Evolutionary conservation across 2,329 filamentous ascomycete genomes (phyloP).

Genomic region (Xylariaceae sp.): DNA sequence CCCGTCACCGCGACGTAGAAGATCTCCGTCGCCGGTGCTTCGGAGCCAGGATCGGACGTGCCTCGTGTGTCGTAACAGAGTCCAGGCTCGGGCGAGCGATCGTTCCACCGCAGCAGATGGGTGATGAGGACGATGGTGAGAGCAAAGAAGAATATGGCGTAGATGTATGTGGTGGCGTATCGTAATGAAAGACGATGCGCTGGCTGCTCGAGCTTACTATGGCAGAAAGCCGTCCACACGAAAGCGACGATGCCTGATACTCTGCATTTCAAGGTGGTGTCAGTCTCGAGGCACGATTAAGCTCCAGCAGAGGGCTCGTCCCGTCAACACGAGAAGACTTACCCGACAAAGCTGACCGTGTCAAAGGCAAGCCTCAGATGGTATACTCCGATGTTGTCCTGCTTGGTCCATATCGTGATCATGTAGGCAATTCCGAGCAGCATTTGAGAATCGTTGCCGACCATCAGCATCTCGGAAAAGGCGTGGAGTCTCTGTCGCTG

Average conservation of each 20-base stretch:
- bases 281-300: too few species aligned
- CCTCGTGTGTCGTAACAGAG: slow-evolving; percentile 23
- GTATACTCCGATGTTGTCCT: slow-evolving; percentile 10
- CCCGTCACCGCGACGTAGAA: slow-evolving; percentile 19
- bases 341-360: slow-evolving; percentile 15
- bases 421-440: slow-evolving; percentile 12
- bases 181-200: slow-evolving; percentile 12
- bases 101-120: slow-evolving; percentile 19
- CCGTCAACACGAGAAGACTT: neutral
- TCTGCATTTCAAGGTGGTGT: neutral
- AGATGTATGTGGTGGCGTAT: slow-evolving; percentile 23
- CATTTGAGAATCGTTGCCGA: slow-evolving; percentile 14
- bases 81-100: slow-evolving; percentile 13
- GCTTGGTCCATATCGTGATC: slow-evolving; percentile 11
- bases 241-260: slow-evolving; percentile 9
- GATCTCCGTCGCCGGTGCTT: slow-evolving; percentile 21
- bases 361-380: slow-evolving; percentile 12
- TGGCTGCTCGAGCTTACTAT: slow-evolving; percentile 3
- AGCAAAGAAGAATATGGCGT: slow-evolving; percentile 19
- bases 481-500: slow-evolving; percentile 9
- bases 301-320: too few species aligned
- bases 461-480: slow-evolving; percentile 9
- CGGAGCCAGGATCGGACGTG: slow-evolving; percentile 9
- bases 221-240: slow-evolving; percentile 7
- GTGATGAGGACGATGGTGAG: slow-evolving; percentile 23